phyloP scores from a whole-genome alignment of 345 rosid genomes.

The Sapria himalayana region DNA sequence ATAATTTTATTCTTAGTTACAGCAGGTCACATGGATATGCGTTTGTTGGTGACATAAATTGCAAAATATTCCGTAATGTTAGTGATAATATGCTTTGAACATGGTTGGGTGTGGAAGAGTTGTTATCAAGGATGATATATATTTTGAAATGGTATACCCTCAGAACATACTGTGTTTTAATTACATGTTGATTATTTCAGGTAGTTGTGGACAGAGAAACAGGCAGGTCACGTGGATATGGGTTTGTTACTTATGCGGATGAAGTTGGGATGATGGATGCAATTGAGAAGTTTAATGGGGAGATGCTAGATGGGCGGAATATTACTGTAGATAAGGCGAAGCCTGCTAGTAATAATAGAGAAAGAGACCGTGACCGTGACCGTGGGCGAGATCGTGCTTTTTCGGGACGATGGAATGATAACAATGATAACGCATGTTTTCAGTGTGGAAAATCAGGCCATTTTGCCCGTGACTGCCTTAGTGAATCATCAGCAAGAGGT shows the following conservation, averaged over 20 bases:
- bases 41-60: too few species aligned
- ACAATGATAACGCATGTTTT: conserved; percentile 71
- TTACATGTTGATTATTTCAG: conserved; percentile 19
- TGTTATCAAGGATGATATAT: too few species aligned
- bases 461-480: conserved; percentile 87
- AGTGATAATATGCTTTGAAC: too few species aligned
- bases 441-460: conserved; percentile 95
- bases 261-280: conserved; percentile 81
- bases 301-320: conserved; percentile 76
- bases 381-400: conserved; percentile 46
- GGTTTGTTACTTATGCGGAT: conserved; percentile 80
- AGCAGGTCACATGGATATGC: too few species aligned
- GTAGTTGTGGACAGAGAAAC: conserved; percentile 76
- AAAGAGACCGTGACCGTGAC: conserved; percentile 47
- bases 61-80: too few species aligned
- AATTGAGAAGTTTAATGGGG: conserved; percentile 69
- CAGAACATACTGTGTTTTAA: too few species aligned
- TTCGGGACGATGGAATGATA: conserved; percentile 38
- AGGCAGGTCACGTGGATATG: conserved; percentile 96
- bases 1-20: too few species aligned
- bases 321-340: conserved; percentile 92
- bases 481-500: conserved; percentile 35
- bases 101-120: too few species aligned
- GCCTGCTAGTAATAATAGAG: conserved; percentile 64
- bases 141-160: too few species aligned